Evolutionary conservation across 2,329 filamentous ascomycete species (phyloP), one percentile per base, ranked within the genome.

Genomic region (Grosmannia huntii): DNA sequence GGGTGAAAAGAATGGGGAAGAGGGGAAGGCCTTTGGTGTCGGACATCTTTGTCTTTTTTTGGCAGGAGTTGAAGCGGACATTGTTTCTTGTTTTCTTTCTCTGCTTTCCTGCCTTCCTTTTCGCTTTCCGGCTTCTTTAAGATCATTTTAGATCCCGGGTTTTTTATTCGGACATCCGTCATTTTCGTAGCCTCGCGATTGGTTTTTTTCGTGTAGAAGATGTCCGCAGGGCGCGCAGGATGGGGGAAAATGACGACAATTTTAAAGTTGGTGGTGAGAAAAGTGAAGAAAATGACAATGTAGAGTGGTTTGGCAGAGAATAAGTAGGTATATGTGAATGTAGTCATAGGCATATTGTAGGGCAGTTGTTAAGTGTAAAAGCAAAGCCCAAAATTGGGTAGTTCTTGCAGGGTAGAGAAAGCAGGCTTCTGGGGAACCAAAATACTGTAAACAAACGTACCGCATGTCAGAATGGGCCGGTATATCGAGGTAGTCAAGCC

Each of bases 401-500:
- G 16, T 11, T 1, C 25, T 28, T 50, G 48, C 25, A 50, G 16
- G 23, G 12, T 11, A n/a, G 19, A 16, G 28, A 19, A 50, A 5
- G 48, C 23, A 50, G 25, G 19, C 6, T 27, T 25, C 7, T 27
- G 25, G 6, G 41, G 41, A 7, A 21, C 19, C 36, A 49, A 49
- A 48, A 25, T 1, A 21, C n/a, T 5, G 12, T 19, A 28, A 14
- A 50, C 11, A 1, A 27, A 77, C 79, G 68, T 69, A 81, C 79
- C 79, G 78, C 72, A 81, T 78, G 67, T 81, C 78, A 75, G 72
- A 67, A 64, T 75, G 72, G 56, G 74, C 69, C 57, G 73, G 74
- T 65, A 80, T 73, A 57, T 78, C 76, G 67, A 80, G 73, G 66
- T 79, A 81, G 65, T 79, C 77, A 68, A 81, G 71, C 68, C 75